Evolutionary conservation across 2,329 filamentous ascomycete species (phyloP).

Genomic region (Malbranchea cinnamomea): DNA sequence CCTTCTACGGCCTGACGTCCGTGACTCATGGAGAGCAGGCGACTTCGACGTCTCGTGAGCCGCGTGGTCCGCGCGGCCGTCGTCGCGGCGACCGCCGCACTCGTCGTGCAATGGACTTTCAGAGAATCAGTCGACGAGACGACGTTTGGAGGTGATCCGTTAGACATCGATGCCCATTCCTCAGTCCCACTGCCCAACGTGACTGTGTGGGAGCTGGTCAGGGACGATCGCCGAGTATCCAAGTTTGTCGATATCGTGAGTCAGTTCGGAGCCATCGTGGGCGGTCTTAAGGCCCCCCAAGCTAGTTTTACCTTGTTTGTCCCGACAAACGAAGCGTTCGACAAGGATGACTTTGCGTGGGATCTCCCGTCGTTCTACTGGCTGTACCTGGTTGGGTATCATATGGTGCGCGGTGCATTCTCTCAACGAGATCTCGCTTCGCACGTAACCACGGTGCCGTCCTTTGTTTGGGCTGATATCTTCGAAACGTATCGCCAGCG

Average conservation of each 20-base stretch:
- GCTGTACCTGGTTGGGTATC: constrained; percentile 1
- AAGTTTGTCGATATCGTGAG: too few species aligned
- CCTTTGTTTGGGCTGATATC: constrained; percentile 1
- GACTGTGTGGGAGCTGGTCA: too few species aligned
- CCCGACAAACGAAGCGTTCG: constrained; percentile 2
- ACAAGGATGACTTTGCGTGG: constrained; percentile 1
- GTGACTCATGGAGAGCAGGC: constrained; percentile 1
- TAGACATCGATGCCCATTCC: too few species aligned
- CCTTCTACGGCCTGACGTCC: too few species aligned
- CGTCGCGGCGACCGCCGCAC: not conserved
- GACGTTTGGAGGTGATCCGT: too few species aligned
- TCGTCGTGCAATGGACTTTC: too few species aligned
- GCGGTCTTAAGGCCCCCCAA: not conserved
- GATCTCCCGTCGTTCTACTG: constrained; percentile 2
- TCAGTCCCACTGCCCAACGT: too few species aligned
- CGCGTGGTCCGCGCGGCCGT: not conserved
- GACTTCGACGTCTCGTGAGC: constrained; percentile 1
- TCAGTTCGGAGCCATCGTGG: too few species aligned
- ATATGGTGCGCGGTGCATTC: not conserved
- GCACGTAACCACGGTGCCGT: constrained; percentile 1
- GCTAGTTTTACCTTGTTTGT: constrained; percentile 1
- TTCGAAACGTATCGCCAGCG: constrained; percentile 2
- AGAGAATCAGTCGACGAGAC: too few species aligned
- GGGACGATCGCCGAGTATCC: too few species aligned
- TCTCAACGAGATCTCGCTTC: not conserved